Percentiles rank a stretch among this genome's conserved stretches.
phyloP scores from a whole-genome alignment of 306 rosid species.

The Acacia crassicarpa region DNA sequence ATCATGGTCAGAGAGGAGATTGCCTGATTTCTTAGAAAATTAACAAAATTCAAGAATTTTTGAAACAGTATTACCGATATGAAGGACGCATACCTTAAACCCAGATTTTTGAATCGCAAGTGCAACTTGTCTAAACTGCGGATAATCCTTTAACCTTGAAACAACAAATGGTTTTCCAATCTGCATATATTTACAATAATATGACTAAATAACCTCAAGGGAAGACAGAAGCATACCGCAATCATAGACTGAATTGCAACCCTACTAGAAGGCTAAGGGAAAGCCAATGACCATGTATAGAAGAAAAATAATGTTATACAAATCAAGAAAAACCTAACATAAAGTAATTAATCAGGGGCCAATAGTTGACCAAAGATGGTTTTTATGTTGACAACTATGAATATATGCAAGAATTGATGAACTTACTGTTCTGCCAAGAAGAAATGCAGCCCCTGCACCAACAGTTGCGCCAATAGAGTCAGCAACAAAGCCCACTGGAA shows the following conservation, averaged over 20 bases:
- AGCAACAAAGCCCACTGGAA: slow-evolving; percentile 88
- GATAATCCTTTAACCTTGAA: slow-evolving; percentile 94
- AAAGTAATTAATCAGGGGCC: background rate
- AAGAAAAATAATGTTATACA: background rate
- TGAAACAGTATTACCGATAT: background rate
- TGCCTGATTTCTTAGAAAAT: background rate
- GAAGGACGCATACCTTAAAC: slow-evolving; percentile 62
- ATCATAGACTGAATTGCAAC: slow-evolving; percentile 17
- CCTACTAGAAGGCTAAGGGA: slow-evolving; percentile 11
- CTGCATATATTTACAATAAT: slow-evolving; percentile 49
- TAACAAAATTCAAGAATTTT: background rate
- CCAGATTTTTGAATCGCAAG: slow-evolving; percentile 84
- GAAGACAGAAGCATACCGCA: slow-evolving; percentile 5
- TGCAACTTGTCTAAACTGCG: slow-evolving; percentile 81
- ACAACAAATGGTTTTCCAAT: slow-evolving; percentile 88
- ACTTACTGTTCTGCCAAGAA: slow-evolving; percentile 97
- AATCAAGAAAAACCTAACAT: slow-evolving; percentile 7
- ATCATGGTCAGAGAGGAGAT: background rate
- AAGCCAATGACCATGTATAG: slow-evolving; percentile 1
- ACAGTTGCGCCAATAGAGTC: slow-evolving; percentile 89
- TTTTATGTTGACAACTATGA: slow-evolving; percentile 8
- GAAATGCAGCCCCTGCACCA: slow-evolving; percentile 95
- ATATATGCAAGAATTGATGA: slow-evolving; percentile 7
- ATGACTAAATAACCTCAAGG: slow-evolving; percentile 15
- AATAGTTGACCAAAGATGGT: background rate